Percentiles rank a stretch among this genome's conserved stretches.
Conservation (phyloP, 2,329 filamentous ascomycete species). For the Xylaria sp. region DNA sequence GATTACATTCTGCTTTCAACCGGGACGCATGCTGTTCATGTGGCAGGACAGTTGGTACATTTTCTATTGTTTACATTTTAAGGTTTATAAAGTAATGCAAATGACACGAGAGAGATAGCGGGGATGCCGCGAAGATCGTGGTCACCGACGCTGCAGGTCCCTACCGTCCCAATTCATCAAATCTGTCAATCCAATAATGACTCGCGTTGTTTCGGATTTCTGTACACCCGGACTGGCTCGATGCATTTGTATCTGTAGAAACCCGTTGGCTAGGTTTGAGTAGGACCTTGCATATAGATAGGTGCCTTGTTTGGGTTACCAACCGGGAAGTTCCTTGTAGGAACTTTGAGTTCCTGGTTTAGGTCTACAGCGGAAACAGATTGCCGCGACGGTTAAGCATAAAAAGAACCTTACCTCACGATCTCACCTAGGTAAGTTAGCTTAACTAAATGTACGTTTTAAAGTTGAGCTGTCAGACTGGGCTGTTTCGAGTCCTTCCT, state of each 20-base stretch:
- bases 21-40: not conserved
- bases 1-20: not conserved
- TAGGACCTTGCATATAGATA: not conserved
- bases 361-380: not conserved
- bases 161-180: too few relatives aligned
- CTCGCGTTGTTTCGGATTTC: not conserved
- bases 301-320: not conserved
- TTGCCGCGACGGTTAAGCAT: too few relatives aligned
- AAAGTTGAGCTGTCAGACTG: too few relatives aligned
- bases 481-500: too few relatives aligned
- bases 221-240: not conserved
- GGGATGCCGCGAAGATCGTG: not conserved
- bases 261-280: not conserved
- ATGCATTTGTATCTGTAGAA: not conserved
- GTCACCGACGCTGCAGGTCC: not conserved
- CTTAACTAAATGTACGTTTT: too few relatives aligned
- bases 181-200: not conserved
- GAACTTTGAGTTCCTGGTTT: not conserved
- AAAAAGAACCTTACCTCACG: too few relatives aligned
- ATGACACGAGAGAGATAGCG: not conserved
- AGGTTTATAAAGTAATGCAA: not conserved
- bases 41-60: not conserved
- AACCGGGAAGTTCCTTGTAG: not conserved
- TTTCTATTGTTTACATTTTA: not conserved
- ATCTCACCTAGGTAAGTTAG: too few relatives aligned